Base-by-base conservation (phyloP, 805 yeast genomes). In the Yamadazyma paraphyllophila region DNA sequence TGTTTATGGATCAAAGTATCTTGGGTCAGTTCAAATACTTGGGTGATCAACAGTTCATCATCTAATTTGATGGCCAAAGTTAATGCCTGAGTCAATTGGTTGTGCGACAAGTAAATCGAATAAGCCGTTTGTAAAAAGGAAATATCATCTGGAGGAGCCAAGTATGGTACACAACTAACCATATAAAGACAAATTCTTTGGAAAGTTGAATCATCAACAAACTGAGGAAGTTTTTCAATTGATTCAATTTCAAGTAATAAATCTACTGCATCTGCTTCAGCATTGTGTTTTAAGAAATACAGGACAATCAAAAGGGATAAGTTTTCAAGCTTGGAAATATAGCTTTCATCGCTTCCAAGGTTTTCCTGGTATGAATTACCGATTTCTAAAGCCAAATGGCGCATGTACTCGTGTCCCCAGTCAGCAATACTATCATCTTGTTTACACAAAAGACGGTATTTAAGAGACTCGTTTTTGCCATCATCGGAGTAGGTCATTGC, bases 351-450 rank as follows among this genome's bases (percentile, higher is more conserved):
- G 3, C 55, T 41, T 12, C 74, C 74, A 48, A 61, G 49, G 51
- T 62, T 54, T 50, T 77, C 82, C 55, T 81, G 83, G 65, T 82
- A 87, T 44, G 85, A 87, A 60, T 86, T 92, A 49, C 99, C 98
- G 56, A 94, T 88, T 68, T 94, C 97, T 49, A 94, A 72, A 2
- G 99, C 96, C 59, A 94, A 76, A 69, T 94, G 98, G 62, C 99
- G 90, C 59, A 92, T 81, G 64, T 94, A 94, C 68, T 94, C 99
- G 64, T 94, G 98, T 37, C 99, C 99, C 99, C 99, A 94, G 58
- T 83, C 86, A 42, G 83, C 83, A 50, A 87, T 77, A 41, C 81
- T 77, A 27, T 72, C 74, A n/a, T 48, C 45, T 39, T 72, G 76
- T 10, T 73, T 66, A 26, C 77, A 63, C 48, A 72, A 60, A 55